A percentile compares a stretch with the other conserved stretches of the same genome.
Evolutionary conservation across 2,329 filamentous ascomycete species (phyloP).

Genomic region (Colletotrichum noveboracense): DNA sequence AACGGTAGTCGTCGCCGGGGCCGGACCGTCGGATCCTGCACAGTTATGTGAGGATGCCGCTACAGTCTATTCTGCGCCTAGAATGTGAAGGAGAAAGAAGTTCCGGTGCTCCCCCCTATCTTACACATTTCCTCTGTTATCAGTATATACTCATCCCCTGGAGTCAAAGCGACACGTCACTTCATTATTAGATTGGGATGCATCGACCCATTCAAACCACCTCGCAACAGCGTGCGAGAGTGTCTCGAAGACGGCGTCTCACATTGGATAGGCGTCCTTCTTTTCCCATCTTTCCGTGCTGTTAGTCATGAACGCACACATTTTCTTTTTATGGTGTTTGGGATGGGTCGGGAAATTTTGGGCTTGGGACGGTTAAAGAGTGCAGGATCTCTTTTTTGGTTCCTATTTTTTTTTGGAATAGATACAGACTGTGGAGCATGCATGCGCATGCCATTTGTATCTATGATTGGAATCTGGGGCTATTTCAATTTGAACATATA

Average conservation of each 20-base stretch:
- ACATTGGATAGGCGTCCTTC: constrained; percentile 2
- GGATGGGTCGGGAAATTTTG: background rate
- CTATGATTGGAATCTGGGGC: background rate
- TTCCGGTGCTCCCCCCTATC: background rate
- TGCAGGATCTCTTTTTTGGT: background rate
- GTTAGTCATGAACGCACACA: background rate
- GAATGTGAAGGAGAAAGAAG: background rate
- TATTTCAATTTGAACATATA: constrained; percentile 3
- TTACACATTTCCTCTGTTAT: background rate
- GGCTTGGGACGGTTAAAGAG: background rate
- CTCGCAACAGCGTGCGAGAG: background rate
- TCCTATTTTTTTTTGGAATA: background rate
- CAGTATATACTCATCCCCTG: background rate
- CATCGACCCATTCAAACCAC: background rate
- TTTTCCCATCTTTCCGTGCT: background rate
- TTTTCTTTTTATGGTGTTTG: background rate
- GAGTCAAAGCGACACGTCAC: background rate
- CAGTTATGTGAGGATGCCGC: constrained; percentile 61
- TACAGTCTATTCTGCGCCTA: background rate
- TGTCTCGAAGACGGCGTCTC: background rate
- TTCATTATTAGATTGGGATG: constrained; percentile 5
- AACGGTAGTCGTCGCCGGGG: constrained; percentile 63
- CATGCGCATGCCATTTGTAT: background rate
- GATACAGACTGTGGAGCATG: background rate
- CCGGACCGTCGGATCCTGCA: constrained; percentile 66